Base-by-base conservation (phyloP, 225 moss, liverwort and hornwort species). In the Physcomitrellopsis africana region DNA sequence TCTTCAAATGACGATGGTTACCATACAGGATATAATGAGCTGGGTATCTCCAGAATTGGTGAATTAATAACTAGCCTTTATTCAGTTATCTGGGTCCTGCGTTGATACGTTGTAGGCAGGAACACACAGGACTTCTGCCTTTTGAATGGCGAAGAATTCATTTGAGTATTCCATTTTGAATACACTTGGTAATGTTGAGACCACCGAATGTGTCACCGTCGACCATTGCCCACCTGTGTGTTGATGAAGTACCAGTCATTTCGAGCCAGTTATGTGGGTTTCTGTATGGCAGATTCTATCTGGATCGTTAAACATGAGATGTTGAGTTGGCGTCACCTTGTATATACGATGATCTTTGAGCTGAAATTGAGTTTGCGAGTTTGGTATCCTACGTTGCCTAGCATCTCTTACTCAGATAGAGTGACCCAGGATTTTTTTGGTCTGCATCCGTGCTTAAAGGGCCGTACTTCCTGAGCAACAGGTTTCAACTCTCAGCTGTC, bases 11-110 rank as follows among this genome's bases (percentile, higher is more conserved):
- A 52, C 47, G 60, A 59, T 68, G 63, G 62, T 71, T 65, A 67
- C 68, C 49, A 47, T 71, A 5, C 66, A 77, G 77, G 71, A 77
- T 81, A 75, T 81, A 74, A 84, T 71, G 74, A 76, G 70, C 70
- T 63, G 77, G 57, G 74, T 74, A 32, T 71, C 54, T 43, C 63
- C 78, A 70, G 72, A 81, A 75, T 78, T 71, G 81, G 81, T 72
- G 72, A 57, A 75, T 44, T 81, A 55, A 72, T 64, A 64, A 52
- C 58, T 62, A 59, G 68, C 63, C 51, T 41, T 32, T 22, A 22
- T 46, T 53, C 52, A 62, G 69, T 4, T 48, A 56, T 61, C 42
- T 78, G 22, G 56, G 63, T 65, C 37, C 68, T 67, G 72, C 68
- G 78, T 68, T 53, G 63, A 76, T 78, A 58, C 72, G 58, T 73